Percentiles rank a stretch among this genome's conserved stretches.
These are phyloP conservation scores for Leonotis leonurus DNA, from an alignment of 257 asterid genomes.

Conservation along the genomic window DNA sequence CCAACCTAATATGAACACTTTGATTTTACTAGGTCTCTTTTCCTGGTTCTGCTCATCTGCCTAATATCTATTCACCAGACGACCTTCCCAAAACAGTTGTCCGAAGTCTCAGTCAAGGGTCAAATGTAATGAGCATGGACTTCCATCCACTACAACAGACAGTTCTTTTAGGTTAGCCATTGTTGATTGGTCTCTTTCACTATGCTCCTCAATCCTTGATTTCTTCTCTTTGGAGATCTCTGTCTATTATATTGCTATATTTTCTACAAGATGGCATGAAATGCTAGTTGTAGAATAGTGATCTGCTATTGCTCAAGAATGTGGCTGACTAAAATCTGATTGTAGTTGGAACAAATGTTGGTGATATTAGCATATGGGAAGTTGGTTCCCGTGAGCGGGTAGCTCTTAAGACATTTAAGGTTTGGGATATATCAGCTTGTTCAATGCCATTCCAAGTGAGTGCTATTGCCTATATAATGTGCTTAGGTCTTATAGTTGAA, in stretches of 20 bases:
- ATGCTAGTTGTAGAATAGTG: not conserved
- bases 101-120: constrained; percentile 85
- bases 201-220: not conserved
- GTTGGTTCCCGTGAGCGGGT: constrained; percentile 86
- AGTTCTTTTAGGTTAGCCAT: constrained; percentile 74
- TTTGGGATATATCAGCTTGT: constrained; percentile 81
- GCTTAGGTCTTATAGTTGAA: constrained; percentile 1
- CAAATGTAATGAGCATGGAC: constrained; percentile 96
- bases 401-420: constrained; percentile 72
- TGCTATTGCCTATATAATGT: constrained; percentile 8
- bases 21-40: constrained; percentile 58
- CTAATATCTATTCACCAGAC: constrained; percentile 68
- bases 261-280: not conserved
- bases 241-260: not conserved
- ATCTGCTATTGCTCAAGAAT: not conserved
- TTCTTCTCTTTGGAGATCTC: not conserved
- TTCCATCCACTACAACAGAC: constrained; percentile 97
- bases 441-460: constrained; percentile 88
- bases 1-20: constrained; percentile 12
- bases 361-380: constrained; percentile 98
- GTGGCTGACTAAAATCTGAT: constrained; percentile 5
- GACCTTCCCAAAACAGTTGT: constrained; percentile 90
- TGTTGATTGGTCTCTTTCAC: not conserved
- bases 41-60: constrained; percentile 75
- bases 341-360: constrained; percentile 96